Base-by-base conservation (phyloP, 768 basidiomycete species). In the Cystofilobasidium ferigula region DNA sequence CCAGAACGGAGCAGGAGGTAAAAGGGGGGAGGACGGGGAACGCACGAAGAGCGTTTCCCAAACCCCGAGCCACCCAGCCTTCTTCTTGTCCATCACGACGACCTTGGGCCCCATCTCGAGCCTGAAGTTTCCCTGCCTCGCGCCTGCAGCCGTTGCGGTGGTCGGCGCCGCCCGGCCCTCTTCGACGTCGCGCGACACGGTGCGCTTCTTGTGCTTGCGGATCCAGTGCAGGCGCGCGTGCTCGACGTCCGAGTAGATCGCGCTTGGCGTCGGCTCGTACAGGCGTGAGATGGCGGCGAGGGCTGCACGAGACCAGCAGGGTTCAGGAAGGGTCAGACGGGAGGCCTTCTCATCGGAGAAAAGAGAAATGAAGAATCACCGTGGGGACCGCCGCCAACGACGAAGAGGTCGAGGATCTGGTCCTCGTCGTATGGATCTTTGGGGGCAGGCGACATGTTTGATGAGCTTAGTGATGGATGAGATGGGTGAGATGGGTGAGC, bases 181-280 rank as follows among this genome's bases (percentile, higher is more conserved):
- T 2, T 20, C 30, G 5, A 62, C 47, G 35, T 62, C 62, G 32
- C 38, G n/a, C 42, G 69, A 40, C 30, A 69, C 62, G 14, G 26
- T 22, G 0, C 62, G 28, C 42, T 58, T 64, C 16, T 26, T 26
- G 18, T 63, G 53, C 18, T 69, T 66, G 28, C 69, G 67, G 2
- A 74, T 67, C 71, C 72, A 74, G 45, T 57, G 51, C n/a, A 71
- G 68, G 0, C 72, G 68, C 6, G 70, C 69, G 64, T 74, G 73
- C 65, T 74, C 73, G 18, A 71, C 64, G 42, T 74, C 72, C 9
- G 70, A 70, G 62, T 72, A 74, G 16, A 74, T 67, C 0, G 72
- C 70, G 1, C 69, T 70, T 0, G 73, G 73, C 1, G 65, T 68
- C 0, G 56, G 62, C 40, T 74, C 73, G 48, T 58, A 58, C 0